Evolutionary conservation across 164 flowering plant species (phyloP), one percentile per base, ranked within the genome.

Genomic region (Annona cherimola): DNA sequence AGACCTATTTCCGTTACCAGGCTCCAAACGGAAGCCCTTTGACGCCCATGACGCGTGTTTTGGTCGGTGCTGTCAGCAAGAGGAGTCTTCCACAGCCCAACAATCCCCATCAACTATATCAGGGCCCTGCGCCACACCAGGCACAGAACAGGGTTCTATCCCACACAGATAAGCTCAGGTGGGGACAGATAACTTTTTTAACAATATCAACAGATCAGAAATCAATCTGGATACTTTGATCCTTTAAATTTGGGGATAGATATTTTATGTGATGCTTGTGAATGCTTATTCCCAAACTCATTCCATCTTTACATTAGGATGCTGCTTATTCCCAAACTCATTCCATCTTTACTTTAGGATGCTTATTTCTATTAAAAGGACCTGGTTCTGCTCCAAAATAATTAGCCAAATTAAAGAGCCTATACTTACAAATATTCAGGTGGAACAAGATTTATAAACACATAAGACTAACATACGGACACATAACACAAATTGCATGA

Each of bases 1-100:
- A 84, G 76, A 83, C 87, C 3, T 81, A 79, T 75, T 95, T 91
- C 67, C 84, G 97, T 4, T 91, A 82, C 71, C 71, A 87, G 77
- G 57, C 18, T 50, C 85, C 92, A 0, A 68, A 63, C 8, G 96
- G 95, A 39, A 93, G 96, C 80, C 98, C 98, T 3, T 82, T 93
- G 9, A 90, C 94, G 0, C 96, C 97, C 4, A 75, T 95, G 90
- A 46, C 90, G 62, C 93, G 88, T 65, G 99, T 93, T 4, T 5
- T 89, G 26, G 86, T 87, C 2, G 97, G 98, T 16, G 97, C 98
- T 0, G 4, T 91, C 14, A 43, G 71, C 8, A 93, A 95, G 78
- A 85, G 98, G 77, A 83, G 84, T 18, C 84, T 91, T 54, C 79
- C 85, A 41, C 71, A 62, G 67, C 94, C 97, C 69, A 69, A 85